Evolutionary conservation across 1,139 yeast species (phyloP), one percentile per base, ranked within the genome.

Genomic region (Candida mesenterica): DNA sequence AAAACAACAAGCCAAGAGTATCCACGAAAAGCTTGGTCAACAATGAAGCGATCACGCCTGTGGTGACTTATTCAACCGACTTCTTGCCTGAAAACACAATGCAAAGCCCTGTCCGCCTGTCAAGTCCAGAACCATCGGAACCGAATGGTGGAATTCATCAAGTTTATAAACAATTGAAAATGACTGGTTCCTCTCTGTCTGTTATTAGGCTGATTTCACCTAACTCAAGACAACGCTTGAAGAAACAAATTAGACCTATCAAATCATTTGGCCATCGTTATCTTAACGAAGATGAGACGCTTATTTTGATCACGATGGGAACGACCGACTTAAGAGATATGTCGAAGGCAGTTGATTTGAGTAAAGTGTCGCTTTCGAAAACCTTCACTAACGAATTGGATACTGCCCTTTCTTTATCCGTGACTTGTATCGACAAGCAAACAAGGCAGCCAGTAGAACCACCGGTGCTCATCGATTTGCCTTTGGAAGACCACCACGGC

Each of bases 221-320:
- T 3, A 20, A 20, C 13, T 8, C 33, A 14, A 49, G 46, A 35
- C 45, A 50, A 15, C 45, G 57, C 24, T 42, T 49, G 38, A 58
- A 55, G 37, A 57, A 32, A 23, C 30, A 55, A 34, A 54, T 61
- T 40, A 65, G 69, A 41, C 82, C 83, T 3, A 72, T 86, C 41
- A 89, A 87, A 54, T 84, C 95, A 2, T 85, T 88, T 62, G 97
- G 97, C 31, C 96, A 89, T 54, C 69, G 84, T 35, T 87, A 79
- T 53, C 70, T 90, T 45, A 69, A 70, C 35, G 65, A 70, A 18
- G 77, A 77, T 44, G 89, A 86, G 48, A 72, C 84, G 1, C 61
- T 90, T 51, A 67, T 90, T 14, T 64, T 90, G 42, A 75, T 90
- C 30, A 88, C 96, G 1, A 66, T 90, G 39, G 97, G 97, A 1